Evolutionary conservation across 495 filamentous ascomycete genomes (phyloP).

Genomic region (Geoglossum glabrum): DNA sequence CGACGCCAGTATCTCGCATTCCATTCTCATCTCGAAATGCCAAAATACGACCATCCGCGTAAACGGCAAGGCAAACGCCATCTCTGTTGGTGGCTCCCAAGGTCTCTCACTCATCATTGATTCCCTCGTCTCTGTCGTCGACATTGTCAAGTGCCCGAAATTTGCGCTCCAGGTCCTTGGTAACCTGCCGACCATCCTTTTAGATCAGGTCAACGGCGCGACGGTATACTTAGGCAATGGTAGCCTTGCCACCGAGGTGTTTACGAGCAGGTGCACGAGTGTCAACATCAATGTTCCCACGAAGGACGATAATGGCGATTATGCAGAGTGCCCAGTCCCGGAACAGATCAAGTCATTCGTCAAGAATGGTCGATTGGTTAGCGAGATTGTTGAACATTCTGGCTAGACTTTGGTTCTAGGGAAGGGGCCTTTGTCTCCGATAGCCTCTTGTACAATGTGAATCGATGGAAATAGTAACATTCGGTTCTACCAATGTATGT

Average conservation of each 20-base stretch:
- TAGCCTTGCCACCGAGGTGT: constrained; percentile 58
- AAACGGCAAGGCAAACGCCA: constrained; percentile 80
- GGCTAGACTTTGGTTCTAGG: constrained; percentile 24
- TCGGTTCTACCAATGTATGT: background rate
- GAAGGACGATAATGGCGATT: constrained; percentile 49
- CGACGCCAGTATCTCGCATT: constrained; percentile 61
- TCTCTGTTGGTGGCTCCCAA: constrained; percentile 77
- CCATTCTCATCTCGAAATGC: constrained; percentile 80
- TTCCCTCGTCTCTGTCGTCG: constrained; percentile 72
- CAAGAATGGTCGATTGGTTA: constrained; percentile 53
- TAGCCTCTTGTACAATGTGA: background rate
- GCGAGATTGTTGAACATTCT: constrained; percentile 77
- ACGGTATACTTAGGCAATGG: constrained; percentile 66
- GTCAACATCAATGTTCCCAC: constrained; percentile 72
- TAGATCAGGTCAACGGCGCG: constrained; percentile 88
- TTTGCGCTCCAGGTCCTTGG: constrained; percentile 83
- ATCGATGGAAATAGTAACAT: background rate
- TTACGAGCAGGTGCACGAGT: constrained; percentile 62
- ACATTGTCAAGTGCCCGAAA: constrained; percentile 81
- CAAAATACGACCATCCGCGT: constrained; percentile 77
- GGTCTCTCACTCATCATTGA: constrained; percentile 75
- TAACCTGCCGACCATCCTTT: constrained; percentile 59
- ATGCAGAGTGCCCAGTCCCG: constrained; percentile 65
- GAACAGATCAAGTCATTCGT: constrained; percentile 74
- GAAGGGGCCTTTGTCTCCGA: background rate